Evolutionary conservation across 345 rosid species (phyloP), one percentile per base, ranked within the genome.

Genomic region (Salix caprea): DNA sequence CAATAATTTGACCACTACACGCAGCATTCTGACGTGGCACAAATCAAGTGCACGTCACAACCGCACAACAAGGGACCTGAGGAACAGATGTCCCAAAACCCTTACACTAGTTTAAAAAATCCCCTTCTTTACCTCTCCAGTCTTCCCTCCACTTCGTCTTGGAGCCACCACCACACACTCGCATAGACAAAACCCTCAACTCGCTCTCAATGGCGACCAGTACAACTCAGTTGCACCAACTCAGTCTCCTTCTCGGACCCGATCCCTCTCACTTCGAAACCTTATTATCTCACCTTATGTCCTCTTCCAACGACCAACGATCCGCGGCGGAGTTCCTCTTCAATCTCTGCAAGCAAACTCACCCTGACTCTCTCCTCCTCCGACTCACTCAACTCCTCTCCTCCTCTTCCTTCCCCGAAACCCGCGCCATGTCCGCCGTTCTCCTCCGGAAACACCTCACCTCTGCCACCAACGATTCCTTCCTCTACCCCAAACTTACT

Each of bases 381-480:
- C 88, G 91, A 81, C 93, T 96, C 7, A 87, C 91, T 71, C 97
- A 89, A 72, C 91, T 96, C 50, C 93, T 96, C 75, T 92, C 91
- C 82, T 78, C 77, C 61, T 92, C 94, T 44, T 84, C 92, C 18
- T 85, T 80, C 60, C 84, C 87, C 2, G 99, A 96, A 76, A 86
- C 79, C 30, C 97, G 98, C 5, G 94, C 98, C 72, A 92, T 96
- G 97, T 79, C 98, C n/a, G 91, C 98, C 64, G 87, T 96, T 42
- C 98, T 96, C 71, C 98, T 96, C 79, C 94, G 97, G 14, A 93
- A 93, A 88, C 84, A 90, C 26, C 88, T 93, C 69, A 93, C 98
- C 18, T 94, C 37, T 23, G 50, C 77, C 34, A 46, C 28, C 28
- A 44, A 91, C 54, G 98, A 92, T 65, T 86, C 95, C 10, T 92